Base-by-base conservation (phyloP, 106 monocot species). In the Dendrobium chrysotoxum region DNA sequence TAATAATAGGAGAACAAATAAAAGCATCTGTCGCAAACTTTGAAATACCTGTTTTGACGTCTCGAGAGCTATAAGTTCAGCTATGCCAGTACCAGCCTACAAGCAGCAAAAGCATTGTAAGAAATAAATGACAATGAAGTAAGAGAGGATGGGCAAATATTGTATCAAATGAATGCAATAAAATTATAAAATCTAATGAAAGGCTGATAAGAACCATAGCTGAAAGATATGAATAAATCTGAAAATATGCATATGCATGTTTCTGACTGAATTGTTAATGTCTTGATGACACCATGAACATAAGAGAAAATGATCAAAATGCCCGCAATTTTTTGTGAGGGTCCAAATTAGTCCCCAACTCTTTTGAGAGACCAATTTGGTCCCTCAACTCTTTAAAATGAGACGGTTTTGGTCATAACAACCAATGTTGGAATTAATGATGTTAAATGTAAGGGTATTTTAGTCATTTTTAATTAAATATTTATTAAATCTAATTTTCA, bases 81-180 rank as follows among this genome's bases (percentile, higher is more conserved):
- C 93, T 79, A 93, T 93, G 40, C 93, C 93, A 81, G 93, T 93
- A 65, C 93, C 93, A 90, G 93, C 93, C 93, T 93, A 85, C 31
- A 77, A 87, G 72, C 31, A 53, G 20, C 26, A 58, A 57, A 57
- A 55, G 6, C 12, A 74, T 40, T 5, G 5, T 7, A 71, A 71
- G 10, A 31, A 70, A 72, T 39, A 73, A 17, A 28, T 71, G 17
- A 15, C 30, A 71, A 64, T 2, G 18, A 73, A 18, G 40, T 73
- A 40, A 17, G 26, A 35, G 18, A 73, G 39, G 20, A 73, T 73
- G 73, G 13, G 17, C 73, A 40, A 73, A 26, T 40, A 73, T 68
- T 15, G 35, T 26, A 17, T 28, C 11, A 71, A 31, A 71, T 35
- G 35, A 35, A 35, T 35, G 35, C 35, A 35, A 35, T 9, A 40